These are phyloP conservation scores for Candida pseudoglaebosa DNA, from an alignment of 805 yeast species.

Conservation along the genomic window DNA sequence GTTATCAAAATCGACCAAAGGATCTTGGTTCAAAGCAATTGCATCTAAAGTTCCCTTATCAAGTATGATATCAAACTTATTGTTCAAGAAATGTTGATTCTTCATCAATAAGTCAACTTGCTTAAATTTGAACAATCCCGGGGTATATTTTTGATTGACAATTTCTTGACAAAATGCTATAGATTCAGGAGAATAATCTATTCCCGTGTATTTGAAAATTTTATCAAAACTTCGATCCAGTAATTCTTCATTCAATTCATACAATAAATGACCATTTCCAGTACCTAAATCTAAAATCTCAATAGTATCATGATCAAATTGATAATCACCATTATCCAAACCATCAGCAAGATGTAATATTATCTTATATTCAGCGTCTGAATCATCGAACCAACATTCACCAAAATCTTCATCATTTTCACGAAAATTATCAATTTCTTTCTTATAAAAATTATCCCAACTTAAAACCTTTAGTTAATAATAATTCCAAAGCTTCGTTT, in stretches of 20 bases:
- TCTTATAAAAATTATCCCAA: slow-evolving; percentile 85
- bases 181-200: slow-evolving; percentile 85
- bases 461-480: slow-evolving; percentile 19
- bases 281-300: slow-evolving; percentile 83
- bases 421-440: slow-evolving; percentile 68
- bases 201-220: slow-evolving; percentile 44
- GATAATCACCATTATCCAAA: slow-evolving; percentile 28
- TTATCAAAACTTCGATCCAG: slow-evolving; percentile 35
- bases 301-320: slow-evolving; percentile 19
- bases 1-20: slow-evolving; percentile 39
- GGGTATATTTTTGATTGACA: slow-evolving; percentile 35
- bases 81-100: slow-evolving; percentile 27
- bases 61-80: slow-evolving; percentile 64
- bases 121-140: slow-evolving; percentile 47
- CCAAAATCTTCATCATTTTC: slow-evolving; percentile 84
- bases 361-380: slow-evolving; percentile 87
- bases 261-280: slow-evolving; percentile 89
- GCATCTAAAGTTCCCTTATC: slow-evolving; percentile 98
- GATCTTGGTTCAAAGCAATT: slow-evolving; percentile 73
- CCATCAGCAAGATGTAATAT: slow-evolving; percentile 63
- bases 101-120: slow-evolving; percentile 65
- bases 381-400: slow-evolving; percentile 94
- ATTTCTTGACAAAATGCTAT: slow-evolving; percentile 68
- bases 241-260: slow-evolving; percentile 63
- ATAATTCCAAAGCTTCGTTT: background rate